Conservation (phyloP, 441 rosid genomes). For the Adansonia gregorii region DNA sequence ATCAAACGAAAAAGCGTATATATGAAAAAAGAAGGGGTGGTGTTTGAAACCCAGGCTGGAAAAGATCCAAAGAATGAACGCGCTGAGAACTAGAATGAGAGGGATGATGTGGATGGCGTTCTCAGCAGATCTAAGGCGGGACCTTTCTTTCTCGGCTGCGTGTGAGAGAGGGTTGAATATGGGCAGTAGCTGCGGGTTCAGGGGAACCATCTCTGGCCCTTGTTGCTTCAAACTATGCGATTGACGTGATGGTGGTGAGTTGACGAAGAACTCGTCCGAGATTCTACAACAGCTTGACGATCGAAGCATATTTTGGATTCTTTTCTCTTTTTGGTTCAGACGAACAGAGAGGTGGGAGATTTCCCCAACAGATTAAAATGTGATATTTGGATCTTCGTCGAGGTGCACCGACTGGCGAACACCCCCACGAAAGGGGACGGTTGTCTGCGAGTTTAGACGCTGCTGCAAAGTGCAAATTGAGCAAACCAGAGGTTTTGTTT, state of each 20-base stretch:
- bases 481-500: background rate
- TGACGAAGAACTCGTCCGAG: constrained; percentile 38
- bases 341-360: background rate
- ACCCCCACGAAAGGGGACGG: background rate
- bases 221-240: constrained; percentile 26
- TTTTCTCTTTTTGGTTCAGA: background rate
- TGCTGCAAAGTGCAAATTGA: background rate
- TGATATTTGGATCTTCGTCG: background rate
- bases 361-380: background rate
- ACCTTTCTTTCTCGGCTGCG: constrained; percentile 61
- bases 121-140: constrained; percentile 69
- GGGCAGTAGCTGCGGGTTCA: constrained; percentile 45
- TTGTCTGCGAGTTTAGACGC: background rate
- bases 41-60: constrained; percentile 47
- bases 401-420: background rate
- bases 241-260: constrained; percentile 21
- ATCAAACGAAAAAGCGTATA: background rate
- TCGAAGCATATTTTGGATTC: constrained; percentile 59
- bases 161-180: constrained; percentile 68
- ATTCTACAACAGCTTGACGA: constrained; percentile 54
- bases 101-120: constrained; percentile 79
- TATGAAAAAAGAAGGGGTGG: background rate
- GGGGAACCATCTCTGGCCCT: constrained; percentile 1
- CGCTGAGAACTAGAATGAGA: constrained; percentile 59
- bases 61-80: constrained; percentile 77